phyloP scores from a whole-genome alignment of 129 eudicot genomes.

The Glebionis coronaria region DNA sequence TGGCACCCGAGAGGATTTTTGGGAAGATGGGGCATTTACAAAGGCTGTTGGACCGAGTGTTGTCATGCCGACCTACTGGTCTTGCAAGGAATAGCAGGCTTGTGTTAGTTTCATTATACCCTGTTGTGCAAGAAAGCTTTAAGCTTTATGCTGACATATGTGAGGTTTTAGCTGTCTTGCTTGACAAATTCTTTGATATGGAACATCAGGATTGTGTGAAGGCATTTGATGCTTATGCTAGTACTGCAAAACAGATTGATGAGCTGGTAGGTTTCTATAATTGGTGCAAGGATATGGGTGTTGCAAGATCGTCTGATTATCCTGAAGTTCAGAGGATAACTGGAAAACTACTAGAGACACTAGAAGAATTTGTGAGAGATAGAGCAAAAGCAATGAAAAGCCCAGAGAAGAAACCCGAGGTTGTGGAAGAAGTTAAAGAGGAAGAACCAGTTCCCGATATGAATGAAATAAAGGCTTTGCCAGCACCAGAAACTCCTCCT shows the following conservation, averaged over 20 bases:
- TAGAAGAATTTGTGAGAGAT: constrained; percentile 38
- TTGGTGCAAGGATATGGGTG: constrained; percentile 37
- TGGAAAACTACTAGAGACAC: constrained; percentile 23
- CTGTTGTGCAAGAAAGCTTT: constrained; percentile 33
- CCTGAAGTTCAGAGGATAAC: constrained; percentile 38
- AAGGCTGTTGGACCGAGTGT: constrained; percentile 33
- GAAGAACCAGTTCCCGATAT: constrained; percentile 63
- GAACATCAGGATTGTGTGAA: constrained; percentile 80
- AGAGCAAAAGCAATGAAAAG: constrained; percentile 40
- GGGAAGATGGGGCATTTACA: constrained; percentile 39
- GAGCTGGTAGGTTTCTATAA: constrained; percentile 36
- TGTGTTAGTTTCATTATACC: constrained; percentile 49
- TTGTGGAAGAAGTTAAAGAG: constrained; percentile 37
- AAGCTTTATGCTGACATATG: constrained; percentile 42
- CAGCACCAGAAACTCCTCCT: constrained; percentile 49
- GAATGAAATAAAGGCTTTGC: constrained; percentile 86
- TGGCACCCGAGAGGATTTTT: constrained; percentile 35
- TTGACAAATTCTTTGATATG: constrained; percentile 54
- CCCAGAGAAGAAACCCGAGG: constrained; percentile 63
- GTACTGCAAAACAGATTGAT: constrained; percentile 39
- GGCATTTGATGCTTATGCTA: constrained; percentile 53
- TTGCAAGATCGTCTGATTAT: constrained; percentile 35
- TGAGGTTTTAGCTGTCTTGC: constrained; percentile 33
- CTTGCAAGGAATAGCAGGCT: constrained; percentile 67
- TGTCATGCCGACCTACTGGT: constrained; percentile 30